Evolutionary conservation across 1,284 basidiomycete species (phyloP), one percentile per base, ranked within the genome.

Genomic region (Melanopsichium pennsylvanicum): DNA sequence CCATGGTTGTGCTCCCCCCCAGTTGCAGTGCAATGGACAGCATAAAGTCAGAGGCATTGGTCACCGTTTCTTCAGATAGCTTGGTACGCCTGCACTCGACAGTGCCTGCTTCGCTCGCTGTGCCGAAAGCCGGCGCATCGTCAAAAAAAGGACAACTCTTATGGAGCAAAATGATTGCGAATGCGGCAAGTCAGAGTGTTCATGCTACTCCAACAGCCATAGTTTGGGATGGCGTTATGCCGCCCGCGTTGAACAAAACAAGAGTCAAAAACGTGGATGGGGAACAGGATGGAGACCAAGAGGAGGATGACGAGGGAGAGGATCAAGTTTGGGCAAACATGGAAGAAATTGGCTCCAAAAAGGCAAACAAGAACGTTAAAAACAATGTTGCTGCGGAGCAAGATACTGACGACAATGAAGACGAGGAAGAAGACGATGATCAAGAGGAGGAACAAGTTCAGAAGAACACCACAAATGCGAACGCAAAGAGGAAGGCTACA

Each of bases 221-320:
- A 0, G 66, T 66, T 2, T 74, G 70, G 72, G 72, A 74, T 37
- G 70, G 70, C 1, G 47, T 62, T 1, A 12, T 74, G 22, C 58
- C 57, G 0, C 6, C 25, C 5, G 45, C 31, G 7, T 18, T 51
- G 3, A 32, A 36, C 7, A 49, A 36, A 29, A 36, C n/a, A 4
- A 35, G 9, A 21, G 43, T 27, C 1, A 31, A 36, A 5, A 37
- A 29, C 12, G 33, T 55, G 6, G 55, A 35, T 16, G 58, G 32
- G 18, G 44, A 33, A n/a, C 51, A 48, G 12, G 50, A 43, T 5
- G 61, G 58, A 4, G 60, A 43, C 1, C 60, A 45, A 7, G 64
- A 59, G 11, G 52, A 62, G 7, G 70, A 62, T 10, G 58, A 36
- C 15, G 38, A 47, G 4, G 69, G 51, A 2, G 64, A 38, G 4